A percentile compares a stretch with the other conserved stretches of the same genome.
Conservation (phyloP, 2,329 filamentous ascomycete genomes). For the Colletotrichum aenigma region DNA sequence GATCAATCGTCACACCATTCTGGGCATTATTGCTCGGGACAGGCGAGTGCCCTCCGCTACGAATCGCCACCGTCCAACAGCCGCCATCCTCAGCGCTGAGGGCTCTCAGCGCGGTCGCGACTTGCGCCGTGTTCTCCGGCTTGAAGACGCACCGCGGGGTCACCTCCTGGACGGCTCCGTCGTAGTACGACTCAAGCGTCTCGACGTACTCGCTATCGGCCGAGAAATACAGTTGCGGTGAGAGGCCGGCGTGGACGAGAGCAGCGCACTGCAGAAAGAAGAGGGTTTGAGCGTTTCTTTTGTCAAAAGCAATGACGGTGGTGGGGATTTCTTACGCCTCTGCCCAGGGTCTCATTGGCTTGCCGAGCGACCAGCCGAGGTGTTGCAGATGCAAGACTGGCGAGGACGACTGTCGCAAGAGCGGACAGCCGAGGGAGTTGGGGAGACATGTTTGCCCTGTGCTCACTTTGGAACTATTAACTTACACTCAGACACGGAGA, state of each 20-base stretch:
- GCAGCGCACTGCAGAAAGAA: neutral
- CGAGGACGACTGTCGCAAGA: neutral
- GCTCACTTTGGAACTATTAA: neutral
- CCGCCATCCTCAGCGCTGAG: neutral
- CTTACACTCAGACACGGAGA: neutral
- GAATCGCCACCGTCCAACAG: conserved; percentile 40
- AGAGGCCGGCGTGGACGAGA: neutral
- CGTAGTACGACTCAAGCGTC: neutral
- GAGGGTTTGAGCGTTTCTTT: neutral
- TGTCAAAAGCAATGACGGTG: neutral
- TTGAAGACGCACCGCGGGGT: conserved; percentile 6
- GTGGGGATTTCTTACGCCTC: neutral
- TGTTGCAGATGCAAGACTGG: neutral
- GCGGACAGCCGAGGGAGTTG: neutral
- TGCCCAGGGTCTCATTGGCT: neutral
- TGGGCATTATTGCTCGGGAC: conserved; percentile 34
- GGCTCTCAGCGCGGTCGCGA: neutral
- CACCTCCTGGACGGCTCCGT: neutral
- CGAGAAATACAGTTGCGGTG: neutral
- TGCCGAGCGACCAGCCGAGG: neutral
- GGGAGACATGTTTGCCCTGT: neutral
- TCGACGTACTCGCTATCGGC: neutral
- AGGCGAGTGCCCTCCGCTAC: conserved; percentile 39
- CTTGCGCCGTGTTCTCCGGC: neutral
- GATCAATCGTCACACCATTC: conserved; percentile 9